A percentile compares a stretch with the other conserved stretches of the same genome.
Evolutionary conservation across 2,329 filamentous ascomycete genomes (phyloP).

Genomic region (Dactylonectria macrodidyma): DNA sequence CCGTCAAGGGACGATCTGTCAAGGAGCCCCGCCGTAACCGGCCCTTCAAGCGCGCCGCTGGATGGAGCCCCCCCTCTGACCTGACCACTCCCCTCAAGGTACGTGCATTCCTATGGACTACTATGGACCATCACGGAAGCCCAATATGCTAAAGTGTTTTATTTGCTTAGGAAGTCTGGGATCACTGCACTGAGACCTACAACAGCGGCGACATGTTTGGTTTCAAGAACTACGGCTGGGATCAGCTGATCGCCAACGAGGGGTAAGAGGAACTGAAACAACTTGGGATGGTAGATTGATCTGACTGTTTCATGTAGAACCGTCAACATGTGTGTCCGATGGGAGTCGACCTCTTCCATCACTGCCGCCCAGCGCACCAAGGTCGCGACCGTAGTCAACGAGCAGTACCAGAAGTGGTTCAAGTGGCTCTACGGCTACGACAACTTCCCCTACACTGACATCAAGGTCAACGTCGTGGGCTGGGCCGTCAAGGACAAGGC

Average conservation of each 20-base stretch:
- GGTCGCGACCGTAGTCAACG: slow-evolving; percentile 53
- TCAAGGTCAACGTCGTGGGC: slow-evolving; percentile 59
- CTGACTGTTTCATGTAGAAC: slow-evolving; percentile 19
- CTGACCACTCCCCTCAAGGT: slow-evolving; percentile 43
- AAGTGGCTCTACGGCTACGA: slow-evolving; percentile 60
- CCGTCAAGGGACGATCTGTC: slow-evolving; percentile 35
- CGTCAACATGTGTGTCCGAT: slow-evolving; percentile 57
- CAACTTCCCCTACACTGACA: slow-evolving; percentile 57
- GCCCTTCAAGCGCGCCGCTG: slow-evolving; percentile 46
- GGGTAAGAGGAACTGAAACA: slow-evolving; percentile 42
- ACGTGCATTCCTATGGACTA: too few relatives aligned
- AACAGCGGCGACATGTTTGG: slow-evolving; percentile 37
- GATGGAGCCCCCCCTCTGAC: slow-evolving; percentile 50
- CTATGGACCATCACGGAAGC: too few relatives aligned
- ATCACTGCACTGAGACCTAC: slow-evolving; percentile 49
- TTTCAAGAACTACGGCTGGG: slow-evolving; percentile 55
- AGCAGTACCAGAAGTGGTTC: slow-evolving; percentile 58
- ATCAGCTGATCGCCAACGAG: slow-evolving; percentile 50
- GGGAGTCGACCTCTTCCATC: slow-evolving; percentile 57
- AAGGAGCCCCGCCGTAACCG: slow-evolving; percentile 37
- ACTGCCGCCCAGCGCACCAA: slow-evolving; percentile 56
- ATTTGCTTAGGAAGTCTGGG: slow-evolving; percentile 46
- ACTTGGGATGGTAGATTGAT: not conserved
- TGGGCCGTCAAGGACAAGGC: slow-evolving; percentile 58
- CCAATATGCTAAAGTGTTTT: too few relatives aligned